Evolutionary conservation across 2,329 filamentous ascomycete genomes (phyloP), one percentile per base, ranked within the genome.

Genomic region (Fusarium devonianum): DNA sequence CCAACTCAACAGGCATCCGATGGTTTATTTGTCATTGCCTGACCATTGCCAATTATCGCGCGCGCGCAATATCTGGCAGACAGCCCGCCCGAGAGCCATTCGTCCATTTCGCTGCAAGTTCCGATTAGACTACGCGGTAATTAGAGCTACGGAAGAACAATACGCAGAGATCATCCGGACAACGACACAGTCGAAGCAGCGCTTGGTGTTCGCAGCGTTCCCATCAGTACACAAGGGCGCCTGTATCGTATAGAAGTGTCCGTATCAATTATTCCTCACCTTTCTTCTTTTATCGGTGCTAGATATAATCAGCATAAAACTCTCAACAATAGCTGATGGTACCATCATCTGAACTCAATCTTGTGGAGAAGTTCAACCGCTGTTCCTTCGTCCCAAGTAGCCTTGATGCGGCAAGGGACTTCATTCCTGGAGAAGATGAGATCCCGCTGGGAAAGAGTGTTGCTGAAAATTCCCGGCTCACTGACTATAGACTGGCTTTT

Each of bases 361-460:
- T 6, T 23, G 16, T 21, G n/a, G n/a, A 29, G 36, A 16, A 28
- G 14, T 13, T 56, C 53, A 5, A 49, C 30, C 3, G 34, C 37
- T 3, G 44, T 47, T 17, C 53, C 53, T 8, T 56, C 49, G 10
- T 39, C 33, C 43, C 54, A 58, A 17, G 45, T 48, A 8, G 49
- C 45, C n/a, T 50, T 17, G n/a, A 34, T 41, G 25, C 54, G 52
- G 5, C 46, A 51, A 16, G 55, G 55, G 23, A 46, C 35, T 13
- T 52, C 35, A 33, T 29, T n/a, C 5, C 55, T 34, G 11, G 46
- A 14, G 8, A 58, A 55, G 30, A 49, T 40, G 3, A 55, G n/a
- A 0, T 34, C 18, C 9, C 48, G 23, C 5, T 30, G 42, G 7
- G 42, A 21, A 2, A 47, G 48, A 11, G 28, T 13, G 42, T 12